Evolutionary conservation across 2,329 filamentous ascomycete genomes (phyloP), one percentile per base, ranked within the genome.

Genomic region (Xylaria sp.): DNA sequence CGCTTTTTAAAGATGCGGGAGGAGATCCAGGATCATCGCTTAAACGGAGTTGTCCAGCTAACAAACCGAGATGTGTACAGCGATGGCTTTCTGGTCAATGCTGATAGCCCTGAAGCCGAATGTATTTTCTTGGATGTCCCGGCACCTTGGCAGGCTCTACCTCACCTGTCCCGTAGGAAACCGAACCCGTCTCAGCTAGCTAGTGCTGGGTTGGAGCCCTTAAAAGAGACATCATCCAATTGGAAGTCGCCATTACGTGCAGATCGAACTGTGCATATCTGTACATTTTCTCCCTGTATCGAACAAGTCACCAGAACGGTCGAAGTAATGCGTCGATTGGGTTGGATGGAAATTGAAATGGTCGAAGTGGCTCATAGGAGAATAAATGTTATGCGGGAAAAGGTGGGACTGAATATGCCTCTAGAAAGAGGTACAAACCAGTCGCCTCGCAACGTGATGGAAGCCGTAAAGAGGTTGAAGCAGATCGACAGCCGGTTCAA

Each of bases 231-330:
- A 10, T 71, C 68, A 1, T 58, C 73, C 66, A 47, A 74, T 70
- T 90, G 86, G 82, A 78, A 85, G 18, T 90, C 88, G 0, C 85
- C 88, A 0, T 85, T 98, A 12, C 91, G 96, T 73, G 90, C 93
- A 0, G 85, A 86, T n/a, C 86, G 88, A 50, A 87, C 91, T 5
- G 88, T 91, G 1, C 87, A 96, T 77, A 87, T 99, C 63, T 99
- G 96, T 83, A 97, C 94, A 0, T 99, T 99, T 82, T 97, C 92
- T 1, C 96, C 96, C 0, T 99, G 96, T 80, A 97, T 99, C 72
- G 96, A 99, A 81, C 96, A 99, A 82, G 95, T 97, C 25, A 93
- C 92, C 62, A 89, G 90, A 65, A 98, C 96, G 0, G 90, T 97
- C 63, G 91, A 92, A 12, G 88, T 89, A 13, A 86, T 99, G 80